Base-by-base conservation (phyloP, 1,284 basidiomycete species). In the Kalmanozyma brasiliensis region DNA sequence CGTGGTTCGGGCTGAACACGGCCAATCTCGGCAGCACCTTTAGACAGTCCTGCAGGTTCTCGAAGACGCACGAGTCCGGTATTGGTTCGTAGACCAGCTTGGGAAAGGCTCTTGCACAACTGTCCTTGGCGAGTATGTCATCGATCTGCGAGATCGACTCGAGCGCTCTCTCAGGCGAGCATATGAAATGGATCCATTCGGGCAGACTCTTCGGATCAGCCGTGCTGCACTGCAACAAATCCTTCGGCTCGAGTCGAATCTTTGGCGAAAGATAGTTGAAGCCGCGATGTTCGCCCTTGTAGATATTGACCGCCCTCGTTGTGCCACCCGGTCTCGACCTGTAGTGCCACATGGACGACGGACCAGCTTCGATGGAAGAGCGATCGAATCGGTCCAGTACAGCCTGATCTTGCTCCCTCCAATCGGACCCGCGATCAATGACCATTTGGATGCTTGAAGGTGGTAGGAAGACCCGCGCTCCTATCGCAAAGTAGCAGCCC, bases 231-330 rank as follows among this genome's bases (percentile, higher is more conserved):
- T 55, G n/a, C 9, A 82, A 48, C 40, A 93, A 84, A 82, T 94
- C 91, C 47, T 82, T 84, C 20, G 91, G 91, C 8, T 86, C 88
- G 47, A 94, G 85, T 10, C 89, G 87, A 49, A 89, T 84, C 49
- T 90, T 87, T 22, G 90, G 88, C 0, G 90, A 90, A 38, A 91
- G 85, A 78, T 96, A 96, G 72, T 89, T 84, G 83, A 94, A 95
- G 29, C 91, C 92, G 72, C 84, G 82, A 52, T 85, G 80, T 43
- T 91, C 88, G 20, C 92, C 92, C 40, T 80, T 85, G 83, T 94
- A 96, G 1, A 87, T 85, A 76, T 93, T 94, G 51, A 93, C 76
- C 0, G 90, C 92, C 19, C 89, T 59, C 1, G 85, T 88, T 1
- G 92, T 94, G 8, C 89, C 90, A 5, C 83, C 76, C 14, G 84